Evolutionary conservation across 2,329 filamentous ascomycete species (phyloP), one percentile per base, ranked within the genome.

Genomic region (Colletotrichum lentis): DNA sequence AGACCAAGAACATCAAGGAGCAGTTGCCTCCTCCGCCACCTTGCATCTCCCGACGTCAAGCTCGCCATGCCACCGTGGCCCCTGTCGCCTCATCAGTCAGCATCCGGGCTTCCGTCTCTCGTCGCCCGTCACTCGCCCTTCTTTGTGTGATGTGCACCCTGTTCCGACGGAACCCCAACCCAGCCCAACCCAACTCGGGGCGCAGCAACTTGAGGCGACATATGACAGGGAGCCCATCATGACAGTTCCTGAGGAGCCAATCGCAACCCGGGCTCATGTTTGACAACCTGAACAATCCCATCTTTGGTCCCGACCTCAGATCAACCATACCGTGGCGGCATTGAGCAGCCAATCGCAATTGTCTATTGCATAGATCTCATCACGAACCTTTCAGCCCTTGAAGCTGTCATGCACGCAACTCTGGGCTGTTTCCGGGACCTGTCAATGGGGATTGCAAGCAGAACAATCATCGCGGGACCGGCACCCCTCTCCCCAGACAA

Each of bases 191-290:
- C 66, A 66, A 69, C 50, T 69, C 57, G 67, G 46, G 67, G 67
- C 67, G 67, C 63, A 69, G 67, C 63, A 69, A 69, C 54, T 63
- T 69, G 64, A 69, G 67, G 67, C 67, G 67, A 67, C 64, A 67
- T 53, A 54, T 69, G 64, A 67, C 67, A 69, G 55, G 67, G 58
- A 58, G 64, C 70, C 70, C 70, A 73, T 77, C 71, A 74, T 72
- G 60, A 69, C 71, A 71, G 72, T 62, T 69, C 70, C 67, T 74
- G 73, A 72, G 59, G 70, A 73, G 72, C 77, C 76, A 78, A 77
- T 78, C 77, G 76, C 76, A 78, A 76, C 73, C 70, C 44, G 20
- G 67, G 8, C 57, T 72, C 37, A 47, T 39, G 71, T 70, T 66
- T 76, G 72, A 74, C 74, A 71, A 69, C 37, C 39, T 49, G 67